Evolutionary conservation across 1,284 basidiomycete genomes (phyloP).

Genomic region (Malassezia equina): DNA sequence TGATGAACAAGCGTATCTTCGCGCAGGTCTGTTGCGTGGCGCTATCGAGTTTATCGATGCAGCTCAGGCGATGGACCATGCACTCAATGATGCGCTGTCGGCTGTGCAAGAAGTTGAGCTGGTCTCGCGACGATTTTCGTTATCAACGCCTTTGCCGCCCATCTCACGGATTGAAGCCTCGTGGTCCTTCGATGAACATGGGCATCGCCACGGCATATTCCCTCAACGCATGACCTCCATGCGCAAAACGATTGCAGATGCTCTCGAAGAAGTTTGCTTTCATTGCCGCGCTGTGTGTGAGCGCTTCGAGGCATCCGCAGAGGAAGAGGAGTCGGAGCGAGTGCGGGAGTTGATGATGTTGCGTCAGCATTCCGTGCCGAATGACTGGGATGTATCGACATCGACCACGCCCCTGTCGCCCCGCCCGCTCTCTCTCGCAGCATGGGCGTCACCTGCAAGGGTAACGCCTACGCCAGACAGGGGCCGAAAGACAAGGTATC

Average conservation of each 20-base stretch:
- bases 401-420: background rate
- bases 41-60: conserved; percentile 21
- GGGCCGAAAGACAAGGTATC: background rate
- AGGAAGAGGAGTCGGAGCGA: background rate
- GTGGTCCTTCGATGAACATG: background rate
- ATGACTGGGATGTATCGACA: background rate
- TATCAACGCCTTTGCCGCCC: conserved; percentile 41
- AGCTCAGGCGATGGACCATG: conserved; percentile 29
- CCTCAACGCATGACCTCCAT: conserved; percentile 22
- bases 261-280: conserved; percentile 21
- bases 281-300: conserved; percentile 12
- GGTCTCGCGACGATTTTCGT: conserved; percentile 39
- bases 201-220: background rate
- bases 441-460: background rate
- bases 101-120: conserved; percentile 46
- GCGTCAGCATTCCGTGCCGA: background rate
- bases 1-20: conserved; percentile 9
- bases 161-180: conserved; percentile 42
- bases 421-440: background rate
- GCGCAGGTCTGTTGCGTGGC: conserved; percentile 11
- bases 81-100: conserved; percentile 32
- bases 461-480: background rate
- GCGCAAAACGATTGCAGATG: conserved; percentile 19
- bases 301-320: background rate
- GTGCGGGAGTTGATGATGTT: background rate